Base-by-base conservation (phyloP, 257 asterid species). In the Solanum gracilifrons region DNA sequence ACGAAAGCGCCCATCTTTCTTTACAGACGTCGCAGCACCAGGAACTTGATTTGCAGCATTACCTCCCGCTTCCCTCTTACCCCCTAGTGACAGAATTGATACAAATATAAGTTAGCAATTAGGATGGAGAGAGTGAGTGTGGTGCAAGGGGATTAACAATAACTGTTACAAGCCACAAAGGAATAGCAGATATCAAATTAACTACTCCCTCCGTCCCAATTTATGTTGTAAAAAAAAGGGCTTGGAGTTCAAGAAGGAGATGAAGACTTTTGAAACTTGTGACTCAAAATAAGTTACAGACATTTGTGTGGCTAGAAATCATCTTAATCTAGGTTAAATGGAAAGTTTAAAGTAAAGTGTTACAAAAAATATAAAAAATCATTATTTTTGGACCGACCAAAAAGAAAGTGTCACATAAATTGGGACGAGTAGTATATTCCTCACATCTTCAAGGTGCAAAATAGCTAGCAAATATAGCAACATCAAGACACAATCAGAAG, bases 1-100 rank as follows among this genome's bases (percentile, higher is more conserved):
- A 29, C 96, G 87, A 80, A 93, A 97, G 35, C 94, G 98, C 64
- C 85, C 83, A 13, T 96, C 98, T 85, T 92, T 93, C 83, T 93
- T 93, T 66, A 90, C 96, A 33, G 92, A 41, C 36, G 92, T 83
- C 21, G 41, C 31, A 27, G 36, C 21, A 39, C 93, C 99, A 46
- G 87, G 9, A 20, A 82, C 88, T 90, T 89, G 92, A 89, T 90
- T 94, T 90, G 92, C 93, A 37, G 79, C 86, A 72, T 87, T 88
- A 62, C 86, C 90, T 43, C 92, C 94, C 1, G 87, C 75, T 60
- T 93, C 96, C 80, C 90, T 87, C 90, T 94, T 92, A 64, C 75
- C 89, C 75, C 92, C 98, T 95, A 88, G 27, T 75, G 87, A 31
- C 18, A 69, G 27, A 48, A 74, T 33, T 31, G 13, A 11, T 4